Evolutionary conservation across 305 asterid species (phyloP).

Genomic region (Vinca major): DNA sequence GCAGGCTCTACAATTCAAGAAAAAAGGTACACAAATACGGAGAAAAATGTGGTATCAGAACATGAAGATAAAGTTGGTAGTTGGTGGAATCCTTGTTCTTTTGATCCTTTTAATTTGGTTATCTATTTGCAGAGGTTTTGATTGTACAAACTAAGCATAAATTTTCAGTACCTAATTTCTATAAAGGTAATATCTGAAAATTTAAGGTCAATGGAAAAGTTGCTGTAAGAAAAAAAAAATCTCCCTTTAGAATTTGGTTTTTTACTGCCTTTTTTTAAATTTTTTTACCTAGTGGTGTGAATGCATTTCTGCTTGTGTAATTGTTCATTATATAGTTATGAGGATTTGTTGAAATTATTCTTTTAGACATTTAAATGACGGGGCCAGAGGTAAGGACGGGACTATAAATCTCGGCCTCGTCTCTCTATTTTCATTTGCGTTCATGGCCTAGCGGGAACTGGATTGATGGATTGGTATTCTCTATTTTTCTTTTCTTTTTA

Average conservation of each 20-base stretch:
- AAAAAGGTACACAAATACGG: constrained; percentile 46
- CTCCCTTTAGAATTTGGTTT: not conserved
- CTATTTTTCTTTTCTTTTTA: no score
- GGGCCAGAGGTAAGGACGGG: no score
- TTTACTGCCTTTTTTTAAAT: no score
- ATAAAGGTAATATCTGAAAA: not conserved
- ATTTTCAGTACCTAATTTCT: not conserved
- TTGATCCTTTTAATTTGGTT: constrained; percentile 72
- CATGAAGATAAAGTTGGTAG: constrained; percentile 79
- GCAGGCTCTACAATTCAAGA: constrained; percentile 69
- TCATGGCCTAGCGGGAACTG: no score
- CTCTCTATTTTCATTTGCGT: no score
- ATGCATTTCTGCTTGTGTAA: constrained; percentile 5
- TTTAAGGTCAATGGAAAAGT: not conserved
- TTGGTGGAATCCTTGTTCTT: constrained; percentile 59
- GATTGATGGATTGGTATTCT: no score
- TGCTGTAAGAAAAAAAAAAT: not conserved
- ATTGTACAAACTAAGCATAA: constrained; percentile 49
- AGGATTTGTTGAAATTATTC: constrained; percentile 8
- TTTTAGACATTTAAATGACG: no score
- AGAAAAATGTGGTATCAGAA: constrained; percentile 94
- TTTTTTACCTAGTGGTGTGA: constrained; percentile 2
- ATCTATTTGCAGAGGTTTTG: constrained; percentile 63
- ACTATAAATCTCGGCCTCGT: no score
- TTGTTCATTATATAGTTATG: constrained; percentile 6